Conservation (phyloP, 75 land plant genomes). For the Pinus albicaulis region DNA sequence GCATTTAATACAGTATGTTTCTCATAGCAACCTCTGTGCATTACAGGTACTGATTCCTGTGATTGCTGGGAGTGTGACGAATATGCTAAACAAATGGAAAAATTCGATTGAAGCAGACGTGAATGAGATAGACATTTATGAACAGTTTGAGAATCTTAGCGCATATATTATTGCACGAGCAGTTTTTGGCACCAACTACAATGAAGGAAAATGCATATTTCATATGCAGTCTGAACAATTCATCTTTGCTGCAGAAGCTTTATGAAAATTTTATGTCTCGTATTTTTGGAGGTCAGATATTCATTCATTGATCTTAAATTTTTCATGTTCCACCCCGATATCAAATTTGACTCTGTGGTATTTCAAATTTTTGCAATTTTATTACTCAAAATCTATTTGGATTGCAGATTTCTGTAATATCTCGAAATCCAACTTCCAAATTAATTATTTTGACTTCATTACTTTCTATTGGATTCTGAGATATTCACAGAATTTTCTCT, state of each 20-base stretch:
- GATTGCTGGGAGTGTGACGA: slow-evolving; percentile 34
- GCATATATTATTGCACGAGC: slow-evolving; percentile 66
- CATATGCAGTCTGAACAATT: slow-evolving; percentile 38
- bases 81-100: slow-evolving; percentile 55
- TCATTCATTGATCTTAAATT: too few relatives aligned
- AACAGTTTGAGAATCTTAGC: slow-evolving; percentile 38
- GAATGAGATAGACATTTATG: slow-evolving; percentile 63
- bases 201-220: slow-evolving; percentile 62
- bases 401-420: too few relatives aligned
- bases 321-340: background rate
- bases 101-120: slow-evolving; percentile 18
- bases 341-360: too few relatives aligned
- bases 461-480: too few relatives aligned
- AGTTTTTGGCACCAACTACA: slow-evolving; percentile 69
- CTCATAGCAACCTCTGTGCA: background rate
- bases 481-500: too few relatives aligned
- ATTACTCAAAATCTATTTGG: too few relatives aligned
- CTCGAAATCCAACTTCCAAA: too few relatives aligned
- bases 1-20: background rate
- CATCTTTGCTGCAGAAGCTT: slow-evolving; percentile 19
- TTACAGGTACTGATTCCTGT: slow-evolving; percentile 5
- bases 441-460: too few relatives aligned
- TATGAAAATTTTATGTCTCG: background rate
- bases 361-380: too few relatives aligned
- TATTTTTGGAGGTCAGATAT: background rate